A percentile compares a stretch with the other conserved stretches of the same genome.
Evolutionary conservation across 2,329 filamentous ascomycete genomes (phyloP).

Genomic region (Alternaria sp.): DNA sequence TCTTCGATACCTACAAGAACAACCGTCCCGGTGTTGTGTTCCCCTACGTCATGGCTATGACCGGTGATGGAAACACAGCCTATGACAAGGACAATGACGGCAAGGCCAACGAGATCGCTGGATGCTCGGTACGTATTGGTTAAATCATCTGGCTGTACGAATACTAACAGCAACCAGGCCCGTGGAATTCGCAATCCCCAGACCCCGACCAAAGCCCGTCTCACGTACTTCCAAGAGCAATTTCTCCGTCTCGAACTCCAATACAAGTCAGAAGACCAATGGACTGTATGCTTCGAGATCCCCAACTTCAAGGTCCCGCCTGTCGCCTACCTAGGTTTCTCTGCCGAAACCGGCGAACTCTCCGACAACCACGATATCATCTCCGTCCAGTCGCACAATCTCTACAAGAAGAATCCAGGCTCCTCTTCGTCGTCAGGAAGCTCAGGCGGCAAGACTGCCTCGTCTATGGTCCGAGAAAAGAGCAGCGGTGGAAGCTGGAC

Average conservation of each 20-base stretch:
- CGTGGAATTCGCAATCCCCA: constrained; percentile 81
- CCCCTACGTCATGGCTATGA: constrained; percentile 98
- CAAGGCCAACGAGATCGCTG: constrained; percentile 89
- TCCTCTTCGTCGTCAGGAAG: constrained; percentile 16
- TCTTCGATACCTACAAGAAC: constrained; percentile 99
- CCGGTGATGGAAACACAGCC: constrained; percentile 84
- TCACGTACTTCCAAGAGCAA: constrained; percentile 98
- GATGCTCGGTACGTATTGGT: constrained; percentile 74
- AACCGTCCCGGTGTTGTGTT: constrained; percentile 95
- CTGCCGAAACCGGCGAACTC: constrained; percentile 92
- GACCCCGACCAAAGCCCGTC: constrained; percentile 79
- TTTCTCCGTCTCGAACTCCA: constrained; percentile 87
- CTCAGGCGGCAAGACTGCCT: constrained; percentile 24
- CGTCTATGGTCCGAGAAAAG: constrained; percentile 54
- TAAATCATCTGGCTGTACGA: neutral
- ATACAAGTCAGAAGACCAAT: constrained; percentile 90
- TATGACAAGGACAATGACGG: constrained; percentile 97
- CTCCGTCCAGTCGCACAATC: constrained; percentile 82
- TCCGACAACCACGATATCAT: constrained; percentile 98
- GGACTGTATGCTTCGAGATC: constrained; percentile 86
- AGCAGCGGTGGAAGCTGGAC: constrained; percentile 66
- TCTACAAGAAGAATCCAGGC: constrained; percentile 69
- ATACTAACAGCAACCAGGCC: constrained; percentile 59
- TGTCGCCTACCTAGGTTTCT: constrained; percentile 71
- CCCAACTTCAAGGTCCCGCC: constrained; percentile 75